Conservation (phyloP, 176 grass and related monocot genomes). For the sorghum (Sorghum bicolor) region DNA sequence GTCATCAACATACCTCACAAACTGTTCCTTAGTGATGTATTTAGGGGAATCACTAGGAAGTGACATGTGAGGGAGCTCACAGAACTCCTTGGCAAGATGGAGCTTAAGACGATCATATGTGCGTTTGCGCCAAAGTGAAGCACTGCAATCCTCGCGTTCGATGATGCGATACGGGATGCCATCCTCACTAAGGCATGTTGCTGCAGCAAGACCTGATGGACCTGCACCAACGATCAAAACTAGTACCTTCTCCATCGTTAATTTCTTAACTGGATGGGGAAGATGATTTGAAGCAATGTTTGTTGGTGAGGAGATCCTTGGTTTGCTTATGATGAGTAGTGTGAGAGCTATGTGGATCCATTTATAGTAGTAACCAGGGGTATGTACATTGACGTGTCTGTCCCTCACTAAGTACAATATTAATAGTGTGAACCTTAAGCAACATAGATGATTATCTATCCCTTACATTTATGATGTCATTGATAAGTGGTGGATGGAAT, state of each 20-base stretch:
- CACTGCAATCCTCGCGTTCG: constrained; percentile 56
- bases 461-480: not conserved
- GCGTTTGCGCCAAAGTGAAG: constrained; percentile 47
- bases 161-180: constrained; percentile 35
- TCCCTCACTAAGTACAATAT: not conserved
- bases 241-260: constrained; percentile 21
- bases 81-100: constrained; percentile 62
- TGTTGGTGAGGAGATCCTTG: not conserved
- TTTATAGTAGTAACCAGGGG: not conserved
- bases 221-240: constrained; percentile 65
- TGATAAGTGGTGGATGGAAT: not conserved
- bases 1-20: constrained; percentile 53
- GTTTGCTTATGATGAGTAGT: not conserved
- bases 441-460: not conserved
- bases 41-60: constrained; percentile 28
- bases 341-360: not conserved
- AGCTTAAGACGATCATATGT: constrained; percentile 69
- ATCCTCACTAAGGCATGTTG: constrained; percentile 36
- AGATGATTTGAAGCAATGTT: not conserved
- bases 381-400: no score
- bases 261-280: not conserved
- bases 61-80: constrained; percentile 52
- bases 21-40: constrained; percentile 43
- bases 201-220: constrained; percentile 49
- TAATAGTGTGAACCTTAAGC: not conserved